Base-by-base conservation (phyloP, 495 filamentous ascomycete species). In the Apodospora peruviana region DNA sequence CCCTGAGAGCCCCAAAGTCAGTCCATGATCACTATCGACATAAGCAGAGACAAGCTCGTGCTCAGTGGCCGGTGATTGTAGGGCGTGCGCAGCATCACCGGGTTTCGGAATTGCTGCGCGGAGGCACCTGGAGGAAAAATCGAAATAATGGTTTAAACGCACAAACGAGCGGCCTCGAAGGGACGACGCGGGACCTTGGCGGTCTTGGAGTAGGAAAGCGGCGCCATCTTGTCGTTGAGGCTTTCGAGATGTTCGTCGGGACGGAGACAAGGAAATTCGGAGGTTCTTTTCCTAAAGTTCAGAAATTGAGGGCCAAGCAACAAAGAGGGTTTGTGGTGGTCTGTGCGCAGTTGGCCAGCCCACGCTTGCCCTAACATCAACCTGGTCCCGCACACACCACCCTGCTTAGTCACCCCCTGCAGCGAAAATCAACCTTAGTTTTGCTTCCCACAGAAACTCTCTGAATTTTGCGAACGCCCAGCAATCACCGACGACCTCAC, bases 141-240 rank as follows among this genome's bases (percentile, higher is more conserved):
- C 44, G 44, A 60, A 43, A 35, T n/a, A 43, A 45, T 40, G 48
- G 35, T 48, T 62, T 50, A 60, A 66, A 64, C 65, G 60, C 61
- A 97, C 93, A 98, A 83, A 85, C 93, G 94, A 73, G 93, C 93
- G 68, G 90, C 91, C 87, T 98, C 93, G 83, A 94, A 98, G 61
- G 93, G 78, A 59, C 78, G 75, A 68, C 74, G 70, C 63, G 89
- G 85, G 78, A 95, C 87, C 84, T 94, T 96, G 74, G 94, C 91
- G 81, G 93, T 97, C 88, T 98, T 98, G 71, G 87, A 90, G 80
- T 95, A 96, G 53, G 81, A 81, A 74, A 71, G 65, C 53, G 77
- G 75, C 57, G 71, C 70, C 69, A 66, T 66, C 50, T 62, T 66
- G 68, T 69, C 67, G 70, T 70, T 73, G 70, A 64, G 60, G 59